Conservation (phyloP, 1,284 basidiomycete genomes). For the Apiotrichum mycotoxinovorans region DNA sequence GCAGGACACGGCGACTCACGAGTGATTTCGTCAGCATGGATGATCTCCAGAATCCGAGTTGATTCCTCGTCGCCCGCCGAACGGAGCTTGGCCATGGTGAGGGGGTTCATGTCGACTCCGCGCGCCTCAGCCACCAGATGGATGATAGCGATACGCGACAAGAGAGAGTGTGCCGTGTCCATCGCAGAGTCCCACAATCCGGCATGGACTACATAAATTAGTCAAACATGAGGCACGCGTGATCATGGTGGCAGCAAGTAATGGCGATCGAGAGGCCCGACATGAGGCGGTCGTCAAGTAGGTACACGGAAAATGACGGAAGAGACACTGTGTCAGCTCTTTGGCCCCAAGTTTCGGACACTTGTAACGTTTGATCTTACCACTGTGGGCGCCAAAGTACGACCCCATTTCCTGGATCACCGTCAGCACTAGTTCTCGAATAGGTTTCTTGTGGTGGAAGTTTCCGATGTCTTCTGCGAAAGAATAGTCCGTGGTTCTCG, state of each 20-base stretch:
- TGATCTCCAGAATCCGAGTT: conserved; percentile 67
- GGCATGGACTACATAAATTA: conserved; percentile 62
- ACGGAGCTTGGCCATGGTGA: conserved; percentile 72
- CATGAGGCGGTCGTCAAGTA: neutral
- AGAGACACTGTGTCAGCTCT: neutral
- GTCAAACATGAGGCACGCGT: too few relatives aligned
- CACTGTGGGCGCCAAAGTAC: conserved; percentile 61
- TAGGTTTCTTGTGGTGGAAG: neutral
- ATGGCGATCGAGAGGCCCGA: neutral
- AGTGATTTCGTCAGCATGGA: conserved; percentile 77
- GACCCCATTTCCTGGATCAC: conserved; percentile 58
- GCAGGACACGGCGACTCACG: conserved; percentile 43
- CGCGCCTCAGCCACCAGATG: conserved; percentile 86
- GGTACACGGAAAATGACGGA: neutral
- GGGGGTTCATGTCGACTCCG: conserved; percentile 80
- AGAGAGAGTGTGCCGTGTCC: conserved; percentile 67
- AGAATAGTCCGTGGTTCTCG: too few relatives aligned
- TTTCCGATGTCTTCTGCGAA: too few relatives aligned
- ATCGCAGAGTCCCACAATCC: conserved; percentile 77
- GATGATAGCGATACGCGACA: conserved; percentile 76
- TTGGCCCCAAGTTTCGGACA: neutral
- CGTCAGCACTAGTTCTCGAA: neutral
- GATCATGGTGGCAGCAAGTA: neutral
- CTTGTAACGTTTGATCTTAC: conserved; percentile 12
- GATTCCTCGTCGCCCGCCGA: conserved; percentile 67